Percentiles rank a stretch among this genome's conserved stretches.
phyloP scores from a whole-genome alignment of 2,329 filamentous ascomycete genomes.

The Akanthomyces dipterigenus region DNA sequence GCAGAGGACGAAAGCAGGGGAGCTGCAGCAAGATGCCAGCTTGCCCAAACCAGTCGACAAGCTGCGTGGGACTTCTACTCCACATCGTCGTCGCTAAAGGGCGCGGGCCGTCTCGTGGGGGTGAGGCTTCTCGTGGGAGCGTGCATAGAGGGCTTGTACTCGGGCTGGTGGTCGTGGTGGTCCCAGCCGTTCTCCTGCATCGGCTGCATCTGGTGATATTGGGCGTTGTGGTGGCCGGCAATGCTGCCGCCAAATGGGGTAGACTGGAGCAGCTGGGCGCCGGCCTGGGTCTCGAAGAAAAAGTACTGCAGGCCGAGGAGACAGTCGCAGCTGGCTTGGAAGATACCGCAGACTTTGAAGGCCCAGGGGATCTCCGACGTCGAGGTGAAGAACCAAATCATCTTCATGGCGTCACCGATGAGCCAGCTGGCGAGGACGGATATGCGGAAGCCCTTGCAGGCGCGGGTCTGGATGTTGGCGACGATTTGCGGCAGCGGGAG shows the following conservation, averaged over 20 bases:
- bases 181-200: constrained; percentile 26
- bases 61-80: constrained; percentile 16
- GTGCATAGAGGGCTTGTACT: constrained; percentile 25
- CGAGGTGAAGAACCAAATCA: constrained; percentile 76
- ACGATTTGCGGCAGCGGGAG: constrained; percentile 74
- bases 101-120: constrained; percentile 32
- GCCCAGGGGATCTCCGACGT: constrained; percentile 64
- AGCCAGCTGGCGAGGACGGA: constrained; percentile 75
- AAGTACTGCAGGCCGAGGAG: constrained; percentile 70
- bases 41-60: constrained; percentile 6
- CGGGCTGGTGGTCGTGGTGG: constrained; percentile 9
- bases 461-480: constrained; percentile 59
- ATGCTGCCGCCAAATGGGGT: constrained; percentile 4
- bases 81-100: constrained; percentile 28
- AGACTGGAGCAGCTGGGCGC: constrained; percentile 17
- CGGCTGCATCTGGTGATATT: constrained; percentile 32
- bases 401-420: constrained; percentile 76
- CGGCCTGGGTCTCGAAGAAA: constrained; percentile 44
- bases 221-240: constrained; percentile 19
- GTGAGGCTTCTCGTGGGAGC: constrained; percentile 30
- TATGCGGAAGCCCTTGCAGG: constrained; percentile 70
- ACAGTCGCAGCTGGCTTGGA: constrained; percentile 71
- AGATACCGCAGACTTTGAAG: constrained; percentile 77
- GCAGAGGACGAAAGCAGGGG: neutral
- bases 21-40: constrained; percentile 3